Conservation (phyloP, 768 basidiomycete species). For the Auricularia sp. region DNA sequence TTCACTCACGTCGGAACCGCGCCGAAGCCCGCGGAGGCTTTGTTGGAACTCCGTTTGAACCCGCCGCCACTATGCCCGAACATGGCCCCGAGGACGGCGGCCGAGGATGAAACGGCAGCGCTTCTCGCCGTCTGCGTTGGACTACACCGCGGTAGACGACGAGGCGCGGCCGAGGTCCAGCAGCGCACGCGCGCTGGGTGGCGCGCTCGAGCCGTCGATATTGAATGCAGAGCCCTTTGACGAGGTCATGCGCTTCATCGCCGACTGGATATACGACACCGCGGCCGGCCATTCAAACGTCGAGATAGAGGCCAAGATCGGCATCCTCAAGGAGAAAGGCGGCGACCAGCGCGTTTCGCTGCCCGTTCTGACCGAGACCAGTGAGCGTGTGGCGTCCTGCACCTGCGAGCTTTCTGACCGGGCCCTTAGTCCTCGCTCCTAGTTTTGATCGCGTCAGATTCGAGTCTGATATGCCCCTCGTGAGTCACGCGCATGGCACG, state of each 20-base stretch:
- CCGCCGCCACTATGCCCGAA: neutral
- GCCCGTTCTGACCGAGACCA: constrained; percentile 76
- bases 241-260: constrained; percentile 86
- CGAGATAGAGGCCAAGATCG: constrained; percentile 90
- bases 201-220: constrained; percentile 43
- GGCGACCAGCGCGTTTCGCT: constrained; percentile 49
- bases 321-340: constrained; percentile 51
- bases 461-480: constrained; percentile 86
- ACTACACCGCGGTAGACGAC: neutral
- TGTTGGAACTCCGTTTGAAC: neutral
- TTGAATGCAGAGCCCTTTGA: constrained; percentile 85
- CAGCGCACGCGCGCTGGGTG: neutral
- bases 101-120: neutral
- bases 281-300: constrained; percentile 39
- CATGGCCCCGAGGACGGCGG: neutral
- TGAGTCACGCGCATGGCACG: constrained; percentile 30
- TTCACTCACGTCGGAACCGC: neutral
- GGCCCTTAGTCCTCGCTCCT: constrained; percentile 23
- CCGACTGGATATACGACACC: constrained; percentile 62
- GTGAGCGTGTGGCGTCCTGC: constrained; percentile 36
- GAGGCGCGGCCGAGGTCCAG: neutral
- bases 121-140: neutral
- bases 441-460: constrained; percentile 58
- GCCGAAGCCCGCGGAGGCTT: neutral
- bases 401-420: neutral